Evolutionary conservation across 371 early-diverging fungal species (phyloP), one percentile per base, ranked within the genome.

Genomic region (Mucor saturninus): DNA sequence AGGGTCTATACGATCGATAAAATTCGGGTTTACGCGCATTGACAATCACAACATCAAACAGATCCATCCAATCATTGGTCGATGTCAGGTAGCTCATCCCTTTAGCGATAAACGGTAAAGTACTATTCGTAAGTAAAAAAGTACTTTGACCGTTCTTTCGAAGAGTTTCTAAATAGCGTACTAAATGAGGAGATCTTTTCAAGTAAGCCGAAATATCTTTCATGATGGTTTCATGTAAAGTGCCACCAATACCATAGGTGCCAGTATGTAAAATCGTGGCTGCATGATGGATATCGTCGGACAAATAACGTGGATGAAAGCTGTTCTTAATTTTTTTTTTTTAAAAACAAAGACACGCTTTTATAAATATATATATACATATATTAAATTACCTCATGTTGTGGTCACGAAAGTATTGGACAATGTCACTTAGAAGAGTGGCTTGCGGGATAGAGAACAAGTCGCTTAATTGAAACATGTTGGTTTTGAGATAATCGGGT

Each of bases 301-400:
- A 84, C n/a, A 89, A 62, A 54, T 87, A 86, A 21, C 86, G 81
- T 55, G 87, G 86, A 67, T 87, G 86, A 56, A 89, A 87, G 28
- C 80, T 80, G 0, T 35, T 35, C 8, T 35, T 35, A 6, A n/a
- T n/a, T n/a, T 35, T 35, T 35, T 6, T 35, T 35, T 35, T 6
- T 35, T 4, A 1, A 35, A 35, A 42, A 0, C 40, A 14, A 43
- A 14, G 14, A 43, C 21, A 21, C 21, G 21, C 1, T 21, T 21
- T 21, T 13, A 2, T 14, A 3, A 11, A 13, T 11, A 31, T 51
- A 51, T 30, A 3, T 51, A 31, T 50, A 14, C 14, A 14, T 6
- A 14, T 51, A 10, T 14, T 32, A 31, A 14, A 11, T 60, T 72
- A 77, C 75, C 74, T 72, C 35, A 85, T 81, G 28, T 75, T 57